Evolutionary conservation across 371 early-diverging fungal genomes (phyloP).

Genomic region (Dentiscutata heterogama): DNA sequence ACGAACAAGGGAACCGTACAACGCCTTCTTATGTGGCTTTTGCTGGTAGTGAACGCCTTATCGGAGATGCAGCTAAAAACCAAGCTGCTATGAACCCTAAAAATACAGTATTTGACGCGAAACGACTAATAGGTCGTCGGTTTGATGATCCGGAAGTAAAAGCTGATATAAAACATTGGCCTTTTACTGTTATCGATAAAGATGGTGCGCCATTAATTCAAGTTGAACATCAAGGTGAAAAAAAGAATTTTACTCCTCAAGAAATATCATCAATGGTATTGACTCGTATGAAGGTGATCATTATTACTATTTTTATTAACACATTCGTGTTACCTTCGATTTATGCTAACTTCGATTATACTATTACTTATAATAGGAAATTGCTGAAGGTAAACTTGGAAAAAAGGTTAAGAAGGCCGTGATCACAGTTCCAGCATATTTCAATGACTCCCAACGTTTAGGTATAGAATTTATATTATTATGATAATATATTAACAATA

Average conservation of each 20-base stretch:
- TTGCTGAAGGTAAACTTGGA: constrained; percentile 89
- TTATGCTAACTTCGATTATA: neutral
- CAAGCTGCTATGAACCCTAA: constrained; percentile 85
- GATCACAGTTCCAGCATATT: constrained; percentile 95
- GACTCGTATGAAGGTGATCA: constrained; percentile 92
- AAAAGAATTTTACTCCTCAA: constrained; percentile 88
- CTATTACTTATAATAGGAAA: constrained; percentile 65
- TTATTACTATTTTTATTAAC: constrained; percentile 53
- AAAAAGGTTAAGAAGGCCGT: constrained; percentile 89
- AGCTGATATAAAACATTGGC: constrained; percentile 93
- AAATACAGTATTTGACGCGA: constrained; percentile 95
- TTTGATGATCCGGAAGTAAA: constrained; percentile 90
- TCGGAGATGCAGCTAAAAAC: constrained; percentile 92
- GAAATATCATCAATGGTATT: constrained; percentile 95
- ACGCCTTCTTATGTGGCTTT: constrained; percentile 95
- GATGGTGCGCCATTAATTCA: constrained; percentile 81
- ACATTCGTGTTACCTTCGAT: constrained; percentile 60
- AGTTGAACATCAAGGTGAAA: constrained; percentile 83
- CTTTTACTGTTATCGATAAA: constrained; percentile 81
- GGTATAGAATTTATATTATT: too few species aligned
- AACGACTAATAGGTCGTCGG: constrained; percentile 97
- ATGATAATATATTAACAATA: too few species aligned
- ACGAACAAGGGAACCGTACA: constrained; percentile 93
- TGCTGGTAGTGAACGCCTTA: constrained; percentile 84
- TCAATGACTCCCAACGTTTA: constrained; percentile 81